Evolutionary conservation across 768 basidiomycete genomes (phyloP).

Genomic region (Mycena floridula): DNA sequence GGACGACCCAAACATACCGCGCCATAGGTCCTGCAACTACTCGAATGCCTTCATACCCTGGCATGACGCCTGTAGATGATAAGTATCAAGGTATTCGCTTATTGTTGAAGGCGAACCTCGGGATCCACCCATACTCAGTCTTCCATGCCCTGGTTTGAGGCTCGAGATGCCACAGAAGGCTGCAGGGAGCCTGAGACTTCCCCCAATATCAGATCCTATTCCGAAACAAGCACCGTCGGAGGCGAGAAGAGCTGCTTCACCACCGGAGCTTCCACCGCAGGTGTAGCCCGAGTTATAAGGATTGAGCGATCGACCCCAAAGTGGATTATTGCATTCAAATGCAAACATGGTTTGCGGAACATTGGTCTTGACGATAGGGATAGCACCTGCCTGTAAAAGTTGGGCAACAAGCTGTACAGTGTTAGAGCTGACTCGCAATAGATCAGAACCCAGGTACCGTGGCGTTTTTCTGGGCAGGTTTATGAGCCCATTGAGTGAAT

Average conservation of each 20-base stretch:
- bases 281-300: conserved; percentile 57
- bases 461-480: too few species aligned
- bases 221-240: conserved; percentile 77
- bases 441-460: too few species aligned
- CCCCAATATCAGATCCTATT: conserved; percentile 80
- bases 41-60: conserved; percentile 68
- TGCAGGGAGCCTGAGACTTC: conserved; percentile 77
- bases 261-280: conserved; percentile 81
- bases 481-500: not conserved
- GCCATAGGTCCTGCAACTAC: conserved; percentile 60
- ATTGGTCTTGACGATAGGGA: conserved; percentile 42
- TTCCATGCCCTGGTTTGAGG: conserved; percentile 60
- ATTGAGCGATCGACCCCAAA: conserved; percentile 71
- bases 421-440: too few species aligned
- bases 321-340: conserved; percentile 76
- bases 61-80: conserved; percentile 42
- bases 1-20: too few species aligned
- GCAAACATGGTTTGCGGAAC: conserved; percentile 61
- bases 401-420: conserved; percentile 27
- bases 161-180: conserved; percentile 75
- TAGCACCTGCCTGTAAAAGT: conserved; percentile 39
- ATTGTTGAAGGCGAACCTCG: conserved; percentile 22
- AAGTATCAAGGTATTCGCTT: not conserved
- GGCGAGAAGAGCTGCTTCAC: conserved; percentile 75
- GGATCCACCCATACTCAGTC: conserved; percentile 47